These are phyloP conservation scores for Paraphaeosphaeria minitans DNA, from an alignment of 2,329 filamentous ascomycete species.

Conservation along the genomic window DNA sequence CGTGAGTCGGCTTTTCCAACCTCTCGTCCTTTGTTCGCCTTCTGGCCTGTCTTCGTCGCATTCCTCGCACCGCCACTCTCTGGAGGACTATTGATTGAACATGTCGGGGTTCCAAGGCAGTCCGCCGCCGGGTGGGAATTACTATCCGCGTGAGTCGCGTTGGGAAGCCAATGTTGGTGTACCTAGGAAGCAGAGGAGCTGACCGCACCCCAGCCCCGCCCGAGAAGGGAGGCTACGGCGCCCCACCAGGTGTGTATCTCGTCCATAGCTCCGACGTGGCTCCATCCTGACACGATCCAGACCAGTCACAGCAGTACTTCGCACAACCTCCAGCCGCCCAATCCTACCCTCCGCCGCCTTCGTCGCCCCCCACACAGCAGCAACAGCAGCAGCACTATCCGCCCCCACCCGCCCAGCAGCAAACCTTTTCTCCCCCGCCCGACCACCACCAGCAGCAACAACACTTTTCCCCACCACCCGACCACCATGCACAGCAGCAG, in stretches of 20 bases:
- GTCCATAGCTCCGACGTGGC: neutral
- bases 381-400: conserved; percentile 39
- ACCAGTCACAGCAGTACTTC: conserved; percentile 45
- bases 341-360: conserved; percentile 44
- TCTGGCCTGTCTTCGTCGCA: neutral
- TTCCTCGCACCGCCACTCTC: neutral
- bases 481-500: conserved; percentile 29
- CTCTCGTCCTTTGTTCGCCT: neutral
- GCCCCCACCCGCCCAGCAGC: conserved; percentile 38
- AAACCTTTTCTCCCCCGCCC: conserved; percentile 42
- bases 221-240: conserved; percentile 37
- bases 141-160: conserved; percentile 45
- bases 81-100: neutral
- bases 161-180: neutral
- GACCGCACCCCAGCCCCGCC: conserved; percentile 36
- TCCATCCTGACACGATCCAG: conserved; percentile 19
- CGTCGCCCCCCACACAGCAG: conserved; percentile 34
- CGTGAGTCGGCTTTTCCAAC: neutral
- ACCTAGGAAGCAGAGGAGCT: conserved; percentile 13
- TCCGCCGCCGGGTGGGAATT: conserved; percentile 43
- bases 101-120: conserved; percentile 41
- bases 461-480: conserved; percentile 42
- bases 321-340: conserved; percentile 43
- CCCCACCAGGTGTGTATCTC: conserved; percentile 8
- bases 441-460: conserved; percentile 33